Conservation (phyloP, 176 grass and related monocot species). For the Musa schizocarpa region DNA sequence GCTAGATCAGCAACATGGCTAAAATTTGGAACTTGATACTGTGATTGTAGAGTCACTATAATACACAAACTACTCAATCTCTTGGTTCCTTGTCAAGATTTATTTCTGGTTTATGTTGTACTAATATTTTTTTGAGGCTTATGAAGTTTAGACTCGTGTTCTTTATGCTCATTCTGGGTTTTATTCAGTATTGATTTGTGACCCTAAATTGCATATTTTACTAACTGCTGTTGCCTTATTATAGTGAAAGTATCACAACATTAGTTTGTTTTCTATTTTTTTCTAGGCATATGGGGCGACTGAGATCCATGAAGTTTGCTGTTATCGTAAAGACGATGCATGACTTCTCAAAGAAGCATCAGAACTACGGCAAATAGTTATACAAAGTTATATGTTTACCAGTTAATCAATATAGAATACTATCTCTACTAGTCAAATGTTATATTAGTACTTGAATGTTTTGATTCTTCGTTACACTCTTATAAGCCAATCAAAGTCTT, state of each 20-base stretch:
- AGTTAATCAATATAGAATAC: background rate
- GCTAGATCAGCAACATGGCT: too few relatives aligned
- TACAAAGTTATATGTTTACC: background rate
- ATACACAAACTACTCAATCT: too few relatives aligned
- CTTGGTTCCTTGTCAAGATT: too few relatives aligned
- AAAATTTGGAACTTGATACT: too few relatives aligned
- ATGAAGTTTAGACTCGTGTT: background rate
- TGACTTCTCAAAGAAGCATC: slow-evolving; percentile 83
- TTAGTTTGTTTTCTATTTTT: slow-evolving; percentile 2
- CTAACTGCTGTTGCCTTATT: background rate
- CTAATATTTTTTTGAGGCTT: too few relatives aligned
- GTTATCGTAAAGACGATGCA: slow-evolving; percentile 62
- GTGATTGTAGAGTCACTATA: too few relatives aligned
- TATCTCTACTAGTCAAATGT: background rate
- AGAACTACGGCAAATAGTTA: slow-evolving; percentile 65
- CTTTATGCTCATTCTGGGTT: background rate
- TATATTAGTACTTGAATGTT: too few relatives aligned
- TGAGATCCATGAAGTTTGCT: slow-evolving; percentile 61
- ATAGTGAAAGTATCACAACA: background rate
- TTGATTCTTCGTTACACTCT: too few relatives aligned
- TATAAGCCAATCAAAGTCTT: too few relatives aligned
- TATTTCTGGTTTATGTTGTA: too few relatives aligned
- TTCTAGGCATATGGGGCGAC: slow-evolving; percentile 78
- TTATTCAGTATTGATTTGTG: background rate
- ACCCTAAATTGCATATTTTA: background rate